Conservation (phyloP, 2,329 filamentous ascomycete genomes). For the Fusarium duplospermum region DNA sequence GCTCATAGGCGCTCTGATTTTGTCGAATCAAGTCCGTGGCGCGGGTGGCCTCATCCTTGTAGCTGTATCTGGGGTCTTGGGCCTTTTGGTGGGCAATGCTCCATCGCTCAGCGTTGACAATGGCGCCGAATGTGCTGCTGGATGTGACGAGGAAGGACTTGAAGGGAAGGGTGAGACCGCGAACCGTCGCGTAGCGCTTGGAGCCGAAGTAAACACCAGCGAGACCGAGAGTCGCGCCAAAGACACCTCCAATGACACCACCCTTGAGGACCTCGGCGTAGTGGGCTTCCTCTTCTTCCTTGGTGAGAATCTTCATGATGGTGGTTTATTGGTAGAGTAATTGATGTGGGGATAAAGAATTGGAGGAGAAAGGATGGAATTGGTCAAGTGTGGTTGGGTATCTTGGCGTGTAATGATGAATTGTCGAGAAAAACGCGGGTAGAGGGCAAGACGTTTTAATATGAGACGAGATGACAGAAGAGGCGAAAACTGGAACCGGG, state of each 20-base stretch:
- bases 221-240: conserved; percentile 74
- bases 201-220: conserved; percentile 51
- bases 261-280: conserved; percentile 84
- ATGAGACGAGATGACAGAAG: neutral
- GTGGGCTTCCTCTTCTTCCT: conserved; percentile 90
- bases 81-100: conserved; percentile 72
- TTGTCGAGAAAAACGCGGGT: neutral
- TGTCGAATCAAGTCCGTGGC: conserved; percentile 64
- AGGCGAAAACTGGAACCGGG: neutral
- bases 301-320: conserved; percentile 92
- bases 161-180: conserved; percentile 71
- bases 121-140: conserved; percentile 83
- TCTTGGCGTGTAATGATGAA: neutral
- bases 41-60: conserved; percentile 53
- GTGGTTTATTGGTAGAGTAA: neutral
- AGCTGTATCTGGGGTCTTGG: conserved; percentile 74
- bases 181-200: neutral
- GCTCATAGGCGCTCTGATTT: conserved; percentile 67
- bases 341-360: neutral
- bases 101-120: conserved; percentile 84
- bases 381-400: neutral
- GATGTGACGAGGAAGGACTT: conserved; percentile 89
- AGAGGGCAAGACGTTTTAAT: neutral
- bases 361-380: neutral
- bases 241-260: conserved; percentile 76